Conservation (phyloP, 2,329 filamentous ascomycete species). For the Stemphylium beticola region DNA sequence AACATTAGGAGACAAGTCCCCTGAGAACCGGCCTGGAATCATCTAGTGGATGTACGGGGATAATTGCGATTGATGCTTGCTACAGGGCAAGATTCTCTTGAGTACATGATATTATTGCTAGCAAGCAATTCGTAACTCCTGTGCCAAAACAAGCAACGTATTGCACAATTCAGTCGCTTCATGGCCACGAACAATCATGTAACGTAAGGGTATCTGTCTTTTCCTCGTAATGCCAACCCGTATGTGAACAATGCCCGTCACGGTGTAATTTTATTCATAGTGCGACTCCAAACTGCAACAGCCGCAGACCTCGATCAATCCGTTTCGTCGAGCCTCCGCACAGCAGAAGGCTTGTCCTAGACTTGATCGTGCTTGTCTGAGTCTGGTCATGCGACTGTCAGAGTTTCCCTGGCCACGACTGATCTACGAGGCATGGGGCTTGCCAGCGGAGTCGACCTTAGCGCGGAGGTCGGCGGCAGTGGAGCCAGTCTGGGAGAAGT, state of each 20-base stretch:
- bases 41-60: not conserved
- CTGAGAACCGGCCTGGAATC: no score
- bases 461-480: conserved; percentile 87
- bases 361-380: conserved; percentile 10
- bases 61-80: conserved; percentile 10
- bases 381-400: conserved; percentile 40
- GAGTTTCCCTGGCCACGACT: conserved; percentile 21
- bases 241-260: conserved; percentile 25
- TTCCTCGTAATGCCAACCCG: conserved; percentile 25
- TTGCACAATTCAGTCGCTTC: conserved; percentile 23
- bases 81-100: conserved; percentile 3
- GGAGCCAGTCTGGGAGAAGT: conserved; percentile 75
- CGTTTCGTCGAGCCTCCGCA: conserved; percentile 7
- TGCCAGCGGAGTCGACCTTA: conserved; percentile 75
- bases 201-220: conserved; percentile 32
- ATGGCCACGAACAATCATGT: conserved; percentile 30
- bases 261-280: conserved; percentile 28
- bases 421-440: conserved; percentile 43
- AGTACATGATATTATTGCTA: conserved; percentile 16
- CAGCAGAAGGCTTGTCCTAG: conserved; percentile 15
- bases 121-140: conserved; percentile 17
- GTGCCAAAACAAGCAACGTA: conserved; percentile 19
- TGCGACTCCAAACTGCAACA: conserved; percentile 38
- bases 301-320: conserved; percentile 31
- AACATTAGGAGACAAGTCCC: no score